These are phyloP conservation scores for Spiraea crenata DNA, from an alignment of 331 rosid species.

Conservation along the genomic window DNA sequence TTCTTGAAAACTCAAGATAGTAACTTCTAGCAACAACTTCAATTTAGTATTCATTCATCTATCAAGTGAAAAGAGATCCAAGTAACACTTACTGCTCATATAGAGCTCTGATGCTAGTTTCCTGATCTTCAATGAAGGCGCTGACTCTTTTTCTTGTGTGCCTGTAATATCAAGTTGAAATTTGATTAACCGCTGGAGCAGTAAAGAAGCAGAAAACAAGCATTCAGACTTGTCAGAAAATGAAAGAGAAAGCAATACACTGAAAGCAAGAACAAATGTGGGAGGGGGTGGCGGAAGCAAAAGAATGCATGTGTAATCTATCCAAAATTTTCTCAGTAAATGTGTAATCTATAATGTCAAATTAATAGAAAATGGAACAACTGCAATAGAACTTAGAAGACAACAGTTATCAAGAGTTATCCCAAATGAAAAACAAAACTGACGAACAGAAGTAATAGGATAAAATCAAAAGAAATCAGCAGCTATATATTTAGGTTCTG, in stretches of 20 bases:
- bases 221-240: background rate
- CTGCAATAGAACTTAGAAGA: no score
- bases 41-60: background rate
- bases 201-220: conserved; percentile 5
- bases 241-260: background rate
- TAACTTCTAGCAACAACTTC: background rate
- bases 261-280: no score
- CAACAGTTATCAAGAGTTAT: no score
- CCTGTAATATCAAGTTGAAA: conserved; percentile 32
- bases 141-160: conserved; percentile 56
- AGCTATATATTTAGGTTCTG: background rate
- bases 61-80: conserved; percentile 19
- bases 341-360: background rate
- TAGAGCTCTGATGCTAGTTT: conserved; percentile 58
- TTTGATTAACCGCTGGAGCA: conserved; percentile 9
- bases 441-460: background rate
- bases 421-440: no score
- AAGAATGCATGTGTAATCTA: background rate
- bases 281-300: background rate
- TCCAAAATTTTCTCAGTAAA: background rate
- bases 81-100: conserved; percentile 75
- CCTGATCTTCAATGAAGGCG: conserved; percentile 75
- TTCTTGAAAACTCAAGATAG: background rate
- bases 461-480: background rate
- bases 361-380: background rate